Evolutionary conservation across 129 eudicot genomes (phyloP).

Genomic region (Chrysanthemum seticuspe): DNA sequence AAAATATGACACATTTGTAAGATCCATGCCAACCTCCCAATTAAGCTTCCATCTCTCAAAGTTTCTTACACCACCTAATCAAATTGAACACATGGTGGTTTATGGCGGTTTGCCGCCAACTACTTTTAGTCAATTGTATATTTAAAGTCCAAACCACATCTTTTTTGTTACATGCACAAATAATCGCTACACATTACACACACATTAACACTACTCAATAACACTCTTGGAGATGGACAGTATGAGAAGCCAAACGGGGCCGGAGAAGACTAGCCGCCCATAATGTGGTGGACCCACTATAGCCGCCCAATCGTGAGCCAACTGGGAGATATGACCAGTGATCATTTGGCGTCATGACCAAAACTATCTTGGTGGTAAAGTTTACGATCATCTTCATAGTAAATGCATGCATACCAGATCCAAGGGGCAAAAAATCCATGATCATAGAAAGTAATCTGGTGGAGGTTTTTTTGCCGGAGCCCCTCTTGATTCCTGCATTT

Average conservation of each 20-base stretch:
- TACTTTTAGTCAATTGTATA: neutral
- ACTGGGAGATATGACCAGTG: constrained; percentile 10
- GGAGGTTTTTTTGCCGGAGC: constrained; percentile 77
- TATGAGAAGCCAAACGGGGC: neutral
- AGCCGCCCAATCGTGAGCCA: neutral
- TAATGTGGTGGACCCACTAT: constrained; percentile 9
- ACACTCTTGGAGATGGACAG: constrained; percentile 12
- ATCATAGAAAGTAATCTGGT: constrained; percentile 80
- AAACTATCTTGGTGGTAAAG: constrained; percentile 20
- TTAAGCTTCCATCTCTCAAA: constrained; percentile 2
- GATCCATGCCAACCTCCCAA: constrained; percentile 15
- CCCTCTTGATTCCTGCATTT: constrained; percentile 81
- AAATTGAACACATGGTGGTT: constrained; percentile 18
- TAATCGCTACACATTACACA: constrained; percentile 28
- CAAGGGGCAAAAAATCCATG: neutral
- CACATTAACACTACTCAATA: constrained; percentile 28
- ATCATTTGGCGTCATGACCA: constrained; percentile 7
- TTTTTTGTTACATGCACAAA: constrained; percentile 26
- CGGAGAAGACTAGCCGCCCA: constrained; percentile 2
- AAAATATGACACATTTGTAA: constrained; percentile 1
- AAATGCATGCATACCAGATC: neutral
- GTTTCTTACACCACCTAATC: neutral
- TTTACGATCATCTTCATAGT: constrained; percentile 8
- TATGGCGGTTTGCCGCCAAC: constrained; percentile 8
- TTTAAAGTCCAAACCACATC: neutral